phyloP scores from a whole-genome alignment of 257 asterid species.

The Solanum gracilifrons region DNA sequence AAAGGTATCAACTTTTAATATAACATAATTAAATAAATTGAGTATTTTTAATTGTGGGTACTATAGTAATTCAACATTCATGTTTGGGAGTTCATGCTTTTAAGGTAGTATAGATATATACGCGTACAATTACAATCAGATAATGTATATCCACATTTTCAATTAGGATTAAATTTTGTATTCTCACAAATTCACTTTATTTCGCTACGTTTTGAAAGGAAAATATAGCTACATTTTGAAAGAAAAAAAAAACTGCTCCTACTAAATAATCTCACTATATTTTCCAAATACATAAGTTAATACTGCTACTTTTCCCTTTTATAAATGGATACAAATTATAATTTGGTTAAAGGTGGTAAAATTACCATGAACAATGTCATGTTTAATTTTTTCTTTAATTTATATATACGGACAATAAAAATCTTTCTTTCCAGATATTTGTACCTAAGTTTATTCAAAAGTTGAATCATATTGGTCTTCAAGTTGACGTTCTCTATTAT shows the following conservation, averaged over 20 bases:
- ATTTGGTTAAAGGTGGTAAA: slow-evolving; percentile 23
- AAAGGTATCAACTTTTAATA: too few relatives aligned
- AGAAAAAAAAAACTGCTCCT: too few relatives aligned
- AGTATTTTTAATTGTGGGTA: too few relatives aligned
- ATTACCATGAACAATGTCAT: background rate
- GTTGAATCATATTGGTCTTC: background rate
- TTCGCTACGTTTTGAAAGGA: background rate
- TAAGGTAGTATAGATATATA: too few relatives aligned
- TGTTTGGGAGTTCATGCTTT: too few relatives aligned
- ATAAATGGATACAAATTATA: slow-evolving; percentile 28
- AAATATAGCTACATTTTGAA: too few relatives aligned
- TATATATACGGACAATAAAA: background rate
- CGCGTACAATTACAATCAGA: background rate
- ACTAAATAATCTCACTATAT: too few relatives aligned
- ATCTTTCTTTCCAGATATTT: background rate
- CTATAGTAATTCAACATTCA: too few relatives aligned
- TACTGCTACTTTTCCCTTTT: background rate
- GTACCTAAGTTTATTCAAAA: background rate
- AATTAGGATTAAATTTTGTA: too few relatives aligned
- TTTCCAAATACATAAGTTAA: too few relatives aligned
- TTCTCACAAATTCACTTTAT: too few relatives aligned
- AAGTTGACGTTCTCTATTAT: background rate
- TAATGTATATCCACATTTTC: background rate
- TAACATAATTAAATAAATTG: too few relatives aligned
- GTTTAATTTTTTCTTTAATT: background rate